Percentiles rank a stretch among this genome's conserved stretches.
phyloP scores from a whole-genome alignment of 225 moss, liverwort and hornwort genomes.

The Straminergon stramineum region DNA sequence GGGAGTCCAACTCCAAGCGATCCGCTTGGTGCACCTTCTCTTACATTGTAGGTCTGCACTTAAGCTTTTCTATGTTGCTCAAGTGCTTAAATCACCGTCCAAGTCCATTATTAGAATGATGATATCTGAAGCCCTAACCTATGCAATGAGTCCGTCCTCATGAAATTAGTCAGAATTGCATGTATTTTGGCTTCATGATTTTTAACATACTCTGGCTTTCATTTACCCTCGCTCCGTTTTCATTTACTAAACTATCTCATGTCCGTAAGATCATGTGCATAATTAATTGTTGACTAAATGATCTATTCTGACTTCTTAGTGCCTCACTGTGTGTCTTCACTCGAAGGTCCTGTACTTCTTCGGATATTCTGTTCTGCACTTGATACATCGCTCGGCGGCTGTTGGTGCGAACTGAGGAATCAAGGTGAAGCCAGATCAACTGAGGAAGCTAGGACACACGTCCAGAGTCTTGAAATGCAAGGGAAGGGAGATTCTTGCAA shows the following conservation, averaged over 20 bases:
- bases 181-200: neutral
- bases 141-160: neutral
- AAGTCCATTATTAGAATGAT: neutral
- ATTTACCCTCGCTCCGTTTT: neutral
- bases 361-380: conserved; percentile 26
- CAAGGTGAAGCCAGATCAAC: conserved; percentile 4
- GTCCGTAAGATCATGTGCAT: neutral
- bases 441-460: conserved; percentile 2
- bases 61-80: conserved; percentile 1
- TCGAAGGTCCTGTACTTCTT: conserved; percentile 35
- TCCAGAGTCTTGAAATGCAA: conserved; percentile 1
- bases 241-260: neutral
- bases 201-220: neutral
- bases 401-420: conserved; percentile 18
- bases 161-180: neutral
- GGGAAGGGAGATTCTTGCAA: conserved; percentile 14
- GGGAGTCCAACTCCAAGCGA: conserved; percentile 75
- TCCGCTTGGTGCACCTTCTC: conserved; percentile 83
- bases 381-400: conserved; percentile 20
- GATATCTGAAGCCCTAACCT: neutral
- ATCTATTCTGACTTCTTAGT: neutral
- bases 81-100: neutral
- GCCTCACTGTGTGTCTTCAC: neutral
- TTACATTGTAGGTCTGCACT: conserved; percentile 89
- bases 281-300: neutral